A percentile compares a stretch with the other conserved stretches of the same genome.
Evolutionary conservation across 2,329 filamentous ascomycete species (phyloP).

Genomic region (Paramyrothecium sp.): DNA sequence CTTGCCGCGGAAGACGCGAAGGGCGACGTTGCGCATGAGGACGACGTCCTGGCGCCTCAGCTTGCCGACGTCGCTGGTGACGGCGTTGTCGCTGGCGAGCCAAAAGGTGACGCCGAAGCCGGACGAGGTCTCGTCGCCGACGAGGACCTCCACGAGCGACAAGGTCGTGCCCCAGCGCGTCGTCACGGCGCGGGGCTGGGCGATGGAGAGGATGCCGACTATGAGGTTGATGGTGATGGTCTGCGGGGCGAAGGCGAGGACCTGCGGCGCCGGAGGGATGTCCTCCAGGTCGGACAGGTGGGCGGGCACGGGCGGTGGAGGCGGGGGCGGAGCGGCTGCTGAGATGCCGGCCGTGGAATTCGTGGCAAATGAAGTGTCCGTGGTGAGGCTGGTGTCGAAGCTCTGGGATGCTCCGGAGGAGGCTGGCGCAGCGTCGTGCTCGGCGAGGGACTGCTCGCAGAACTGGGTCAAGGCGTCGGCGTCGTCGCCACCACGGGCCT

Average conservation of each 20-base stretch:
- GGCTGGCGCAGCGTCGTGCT: conserved; percentile 42
- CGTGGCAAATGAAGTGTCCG: conserved; percentile 35
- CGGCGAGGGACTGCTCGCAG: conserved; percentile 73
- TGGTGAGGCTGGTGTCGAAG: conserved; percentile 19
- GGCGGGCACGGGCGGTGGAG: conserved; percentile 24
- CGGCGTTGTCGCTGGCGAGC: conserved; percentile 50
- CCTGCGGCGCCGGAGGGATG: conserved; percentile 65
- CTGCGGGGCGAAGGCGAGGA: conserved; percentile 69
- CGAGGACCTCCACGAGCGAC: conserved; percentile 71
- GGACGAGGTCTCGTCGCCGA: conserved; percentile 82
- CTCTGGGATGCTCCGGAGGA: conserved; percentile 52
- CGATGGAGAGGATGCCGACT: conserved; percentile 73
- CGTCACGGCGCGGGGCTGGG: conserved; percentile 64
- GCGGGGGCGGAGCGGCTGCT: conserved; percentile 11
- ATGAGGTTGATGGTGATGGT: conserved; percentile 81
- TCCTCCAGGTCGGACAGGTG: conserved; percentile 58
- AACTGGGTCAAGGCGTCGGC: conserved; percentile 58
- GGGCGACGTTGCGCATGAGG: conserved; percentile 74
- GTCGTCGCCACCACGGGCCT: conserved; percentile 26
- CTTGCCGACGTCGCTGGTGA: conserved; percentile 29
- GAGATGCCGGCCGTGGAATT: conserved; percentile 28
- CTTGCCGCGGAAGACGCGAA: conserved; percentile 70
- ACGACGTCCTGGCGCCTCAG: conserved; percentile 75
- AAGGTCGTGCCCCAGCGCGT: conserved; percentile 63
- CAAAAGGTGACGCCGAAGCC: conserved; percentile 85